Conservation (phyloP, 2,329 filamentous ascomycete genomes). For the Colletotrichum gloeosporioides region DNA sequence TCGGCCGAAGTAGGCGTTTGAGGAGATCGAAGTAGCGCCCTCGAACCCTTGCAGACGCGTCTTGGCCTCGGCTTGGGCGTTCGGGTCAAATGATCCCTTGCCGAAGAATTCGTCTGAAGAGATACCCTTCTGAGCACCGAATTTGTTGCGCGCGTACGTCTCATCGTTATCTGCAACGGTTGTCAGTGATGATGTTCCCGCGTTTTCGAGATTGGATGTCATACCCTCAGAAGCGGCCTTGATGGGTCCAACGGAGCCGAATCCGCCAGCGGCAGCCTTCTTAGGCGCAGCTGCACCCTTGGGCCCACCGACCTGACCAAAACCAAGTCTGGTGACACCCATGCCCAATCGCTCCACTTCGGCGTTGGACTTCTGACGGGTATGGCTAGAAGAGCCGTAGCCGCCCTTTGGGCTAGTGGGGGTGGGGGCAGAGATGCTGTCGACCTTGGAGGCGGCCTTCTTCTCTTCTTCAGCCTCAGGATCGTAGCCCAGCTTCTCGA, state of each 20-base stretch:
- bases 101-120: constrained; percentile 99
- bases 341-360: constrained; percentile 91
- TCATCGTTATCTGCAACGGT: constrained; percentile 70
- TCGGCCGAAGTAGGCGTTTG: constrained; percentile 96
- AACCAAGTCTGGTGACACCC: constrained; percentile 84
- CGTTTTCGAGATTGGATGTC: constrained; percentile 21
- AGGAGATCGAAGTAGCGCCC: constrained; percentile 89
- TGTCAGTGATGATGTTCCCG: neutral
- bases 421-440: constrained; percentile 73
- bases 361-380: constrained; percentile 68
- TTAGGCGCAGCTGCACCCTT: constrained; percentile 68
- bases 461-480: constrained; percentile 79
- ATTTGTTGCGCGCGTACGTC: constrained; percentile 84
- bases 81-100: constrained; percentile 83
- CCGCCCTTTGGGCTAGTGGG: constrained; percentile 72
- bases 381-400: constrained; percentile 66
- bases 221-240: constrained; percentile 74
- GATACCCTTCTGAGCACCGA: constrained; percentile 92
- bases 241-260: constrained; percentile 82
- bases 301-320: constrained; percentile 78
- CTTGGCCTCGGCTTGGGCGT: constrained; percentile 84
- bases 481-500: constrained; percentile 94
- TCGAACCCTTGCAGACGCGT: constrained; percentile 89
- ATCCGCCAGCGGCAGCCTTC: constrained; percentile 74
- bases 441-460: constrained; percentile 49